Evolutionary conservation across 2,329 filamentous ascomycete genomes (phyloP).

Genomic region (Pseudogymnoascus sp.): DNA sequence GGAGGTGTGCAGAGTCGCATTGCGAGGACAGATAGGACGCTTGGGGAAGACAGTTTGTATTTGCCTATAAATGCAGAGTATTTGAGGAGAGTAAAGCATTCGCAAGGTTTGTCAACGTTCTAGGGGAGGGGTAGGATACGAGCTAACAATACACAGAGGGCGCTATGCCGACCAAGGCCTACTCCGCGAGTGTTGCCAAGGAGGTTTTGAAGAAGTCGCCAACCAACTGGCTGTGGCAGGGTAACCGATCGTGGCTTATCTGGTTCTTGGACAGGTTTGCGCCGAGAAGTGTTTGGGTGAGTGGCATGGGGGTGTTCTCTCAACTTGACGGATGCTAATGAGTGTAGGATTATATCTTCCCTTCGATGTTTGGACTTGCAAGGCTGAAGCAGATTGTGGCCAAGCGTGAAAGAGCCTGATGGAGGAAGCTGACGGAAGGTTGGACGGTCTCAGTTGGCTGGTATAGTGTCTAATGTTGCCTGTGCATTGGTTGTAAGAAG

Average conservation of each 20-base stretch:
- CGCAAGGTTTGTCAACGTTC: neutral
- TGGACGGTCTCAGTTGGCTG: too few relatives aligned
- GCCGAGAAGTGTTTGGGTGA: neutral
- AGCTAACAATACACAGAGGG: neutral
- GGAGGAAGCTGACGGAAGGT: neutral
- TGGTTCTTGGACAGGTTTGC: conserved; percentile 2
- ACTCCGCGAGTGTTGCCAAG: conserved; percentile 17
- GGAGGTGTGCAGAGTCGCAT: conserved; percentile 11
- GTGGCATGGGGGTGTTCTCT: neutral
- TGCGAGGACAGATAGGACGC: neutral
- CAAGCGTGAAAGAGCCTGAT: neutral
- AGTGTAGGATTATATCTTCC: conserved; percentile 5
- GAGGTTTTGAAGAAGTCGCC: conserved; percentile 15
- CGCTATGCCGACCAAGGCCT: conserved; percentile 16
- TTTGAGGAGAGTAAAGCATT: neutral
- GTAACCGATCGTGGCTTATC: conserved; percentile 1
- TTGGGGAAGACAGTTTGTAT: conserved; percentile 11
- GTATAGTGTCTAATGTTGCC: too few relatives aligned
- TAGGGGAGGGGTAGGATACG: neutral
- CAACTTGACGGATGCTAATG: neutral
- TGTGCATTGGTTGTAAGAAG: too few relatives aligned
- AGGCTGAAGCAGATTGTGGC: neutral
- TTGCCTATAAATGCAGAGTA: neutral
- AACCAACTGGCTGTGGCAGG: conserved; percentile 20
- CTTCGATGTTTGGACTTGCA: conserved; percentile 7